These are phyloP conservation scores for Rhodosporidiobolus odoratus DNA, from an alignment of 768 basidiomycete species.

Conservation along the genomic window DNA sequence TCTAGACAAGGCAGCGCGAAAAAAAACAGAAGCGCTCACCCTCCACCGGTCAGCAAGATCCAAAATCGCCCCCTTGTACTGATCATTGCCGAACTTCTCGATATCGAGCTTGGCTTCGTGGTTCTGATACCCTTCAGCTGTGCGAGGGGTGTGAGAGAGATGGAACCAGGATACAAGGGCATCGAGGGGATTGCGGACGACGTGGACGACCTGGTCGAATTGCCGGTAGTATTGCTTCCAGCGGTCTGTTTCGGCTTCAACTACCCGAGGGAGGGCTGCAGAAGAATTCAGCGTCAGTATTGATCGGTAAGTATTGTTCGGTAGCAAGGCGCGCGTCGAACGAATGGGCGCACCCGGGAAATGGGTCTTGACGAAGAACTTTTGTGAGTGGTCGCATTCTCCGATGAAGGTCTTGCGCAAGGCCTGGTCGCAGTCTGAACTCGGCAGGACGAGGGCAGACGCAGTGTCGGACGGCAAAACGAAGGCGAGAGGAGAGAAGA, in stretches of 20 bases:
- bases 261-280: not conserved
- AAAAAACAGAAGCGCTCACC: not conserved
- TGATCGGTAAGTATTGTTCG: not conserved
- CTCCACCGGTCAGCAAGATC: conserved; percentile 26
- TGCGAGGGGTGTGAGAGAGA: conserved; percentile 7
- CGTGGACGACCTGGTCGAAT: conserved; percentile 6
- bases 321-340: not conserved
- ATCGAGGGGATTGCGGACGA: conserved; percentile 32
- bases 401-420: conserved; percentile 16
- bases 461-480: not conserved
- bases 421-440: conserved; percentile 20
- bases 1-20: not conserved
- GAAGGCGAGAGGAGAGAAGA: not conserved
- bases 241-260: not conserved
- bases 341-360: not conserved
- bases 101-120: conserved; percentile 22
- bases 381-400: conserved; percentile 10
- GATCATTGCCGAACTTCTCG: conserved; percentile 3
- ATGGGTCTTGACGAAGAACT: not conserved
- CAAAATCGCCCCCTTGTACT: not conserved
- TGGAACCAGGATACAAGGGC: conserved; percentile 21
- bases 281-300: not conserved
- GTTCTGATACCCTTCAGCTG: not conserved
- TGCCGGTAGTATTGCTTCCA: conserved; percentile 1
- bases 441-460: too few relatives aligned